Evolutionary conservation across 2,329 filamentous ascomycete genomes (phyloP).

Genomic region (Penicillium expansum): DNA sequence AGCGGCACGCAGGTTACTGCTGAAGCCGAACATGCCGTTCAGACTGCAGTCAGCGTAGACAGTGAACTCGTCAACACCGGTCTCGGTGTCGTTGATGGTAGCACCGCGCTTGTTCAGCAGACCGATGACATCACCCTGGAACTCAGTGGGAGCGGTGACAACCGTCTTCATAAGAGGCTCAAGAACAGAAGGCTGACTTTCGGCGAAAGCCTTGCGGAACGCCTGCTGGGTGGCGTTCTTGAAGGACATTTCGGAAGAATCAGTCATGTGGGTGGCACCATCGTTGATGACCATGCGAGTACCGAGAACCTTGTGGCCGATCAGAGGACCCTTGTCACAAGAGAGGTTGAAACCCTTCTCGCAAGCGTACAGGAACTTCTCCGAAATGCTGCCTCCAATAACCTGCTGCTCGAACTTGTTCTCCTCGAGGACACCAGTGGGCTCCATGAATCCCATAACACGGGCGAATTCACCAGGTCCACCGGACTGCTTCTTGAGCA

Average conservation of each 20-base stretch:
- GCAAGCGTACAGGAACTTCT: slow-evolving; percentile 93
- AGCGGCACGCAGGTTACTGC: slow-evolving; percentile 80
- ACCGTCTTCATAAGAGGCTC: slow-evolving; percentile 98
- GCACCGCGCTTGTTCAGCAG: slow-evolving; percentile 96
- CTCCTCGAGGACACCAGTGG: slow-evolving; percentile 66
- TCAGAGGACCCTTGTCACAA: slow-evolving; percentile 81
- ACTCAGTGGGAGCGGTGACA: slow-evolving; percentile 92
- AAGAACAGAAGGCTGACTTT: slow-evolving; percentile 77
- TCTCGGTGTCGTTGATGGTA: slow-evolving; percentile 92
- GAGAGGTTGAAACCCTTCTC: slow-evolving; percentile 87
- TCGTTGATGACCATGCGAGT: slow-evolving; percentile 91
- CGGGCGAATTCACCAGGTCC: slow-evolving; percentile 94
- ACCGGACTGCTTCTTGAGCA: slow-evolving; percentile 92
- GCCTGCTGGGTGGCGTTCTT: slow-evolving; percentile 92
- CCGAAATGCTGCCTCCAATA: slow-evolving; percentile 83
- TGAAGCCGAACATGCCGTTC: slow-evolving; percentile 98
- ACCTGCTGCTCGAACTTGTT: slow-evolving; percentile 88
- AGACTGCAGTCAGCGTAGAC: slow-evolving; percentile 87
- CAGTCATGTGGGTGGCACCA: slow-evolving; percentile 93
- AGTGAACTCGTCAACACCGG: slow-evolving; percentile 90
- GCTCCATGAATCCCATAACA: slow-evolving; percentile 88
- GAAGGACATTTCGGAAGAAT: slow-evolving; percentile 96
- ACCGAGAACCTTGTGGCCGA: slow-evolving; percentile 91
- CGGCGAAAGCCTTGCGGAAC: slow-evolving; percentile 88
- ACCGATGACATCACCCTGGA: slow-evolving; percentile 93